Conservation (phyloP, 768 basidiomycete species). For the Lentinula guzmanii region DNA sequence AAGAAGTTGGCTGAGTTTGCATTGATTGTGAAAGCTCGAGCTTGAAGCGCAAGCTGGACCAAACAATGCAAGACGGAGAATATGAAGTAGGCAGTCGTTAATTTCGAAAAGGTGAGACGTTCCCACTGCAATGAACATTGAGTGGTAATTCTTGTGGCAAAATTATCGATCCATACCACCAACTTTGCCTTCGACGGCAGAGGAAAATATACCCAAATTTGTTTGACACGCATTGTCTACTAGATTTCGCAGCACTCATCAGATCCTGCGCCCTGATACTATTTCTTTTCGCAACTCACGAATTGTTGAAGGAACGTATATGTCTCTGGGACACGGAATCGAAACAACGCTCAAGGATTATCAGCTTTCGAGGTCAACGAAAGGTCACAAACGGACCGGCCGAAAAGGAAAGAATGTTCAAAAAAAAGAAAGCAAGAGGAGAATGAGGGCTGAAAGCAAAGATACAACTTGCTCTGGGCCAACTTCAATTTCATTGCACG, state of each 20-base stretch:
- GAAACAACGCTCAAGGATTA: slow-evolving; percentile 17
- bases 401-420: slow-evolving; percentile 7
- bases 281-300: slow-evolving; percentile 2
- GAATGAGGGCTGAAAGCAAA: slow-evolving; percentile 6
- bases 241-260: neutral
- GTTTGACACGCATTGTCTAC: slow-evolving; percentile 31
- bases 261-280: neutral
- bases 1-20: slow-evolving; percentile 50
- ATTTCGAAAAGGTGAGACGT: slow-evolving; percentile 60
- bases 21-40: slow-evolving; percentile 61
- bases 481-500: neutral
- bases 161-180: slow-evolving; percentile 31
- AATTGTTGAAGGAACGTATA: slow-evolving; percentile 16
- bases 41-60: slow-evolving; percentile 66
- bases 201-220: slow-evolving; percentile 30
- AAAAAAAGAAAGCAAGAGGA: slow-evolving; percentile 12
- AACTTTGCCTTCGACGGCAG: slow-evolving; percentile 35
- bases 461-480: neutral
- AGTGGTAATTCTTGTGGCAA: neutral
- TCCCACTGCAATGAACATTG: slow-evolving; percentile 43
- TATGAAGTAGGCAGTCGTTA: slow-evolving; percentile 59
- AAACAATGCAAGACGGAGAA: slow-evolving; percentile 64
- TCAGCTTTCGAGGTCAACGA: slow-evolving; percentile 19
- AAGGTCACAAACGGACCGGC: slow-evolving; percentile 16
- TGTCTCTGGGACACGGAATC: slow-evolving; percentile 37